Evolutionary conservation across 176 grass and related monocot genomes (phyloP), one percentile per base, ranked within the genome.

Genomic region (Aegilops speltoides): DNA sequence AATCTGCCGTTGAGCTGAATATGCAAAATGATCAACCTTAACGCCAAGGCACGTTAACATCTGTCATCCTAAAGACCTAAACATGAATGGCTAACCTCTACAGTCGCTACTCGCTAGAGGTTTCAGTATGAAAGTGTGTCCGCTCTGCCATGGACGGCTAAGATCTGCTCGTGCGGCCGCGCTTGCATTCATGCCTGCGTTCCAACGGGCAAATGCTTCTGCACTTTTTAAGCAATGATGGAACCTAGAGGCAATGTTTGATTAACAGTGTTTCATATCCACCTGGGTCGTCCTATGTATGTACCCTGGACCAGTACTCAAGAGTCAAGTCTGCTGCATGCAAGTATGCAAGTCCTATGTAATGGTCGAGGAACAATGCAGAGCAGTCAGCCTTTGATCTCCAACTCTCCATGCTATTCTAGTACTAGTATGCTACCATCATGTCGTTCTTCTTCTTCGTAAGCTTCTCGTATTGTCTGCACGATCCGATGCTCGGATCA

Each of bases 221-320:
- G 46, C 46, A 50, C 46, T 62, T 36, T 17, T 17, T 65, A 19
- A 45, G 64, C 16, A 29, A 43, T 38, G 32, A 86, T 62, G 48
- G 41, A 66, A 34, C 28, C 13, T 22, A 7, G 29, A 50, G 40
- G 31, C 54, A 50, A 13, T 80, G 78, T 75, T 37, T 6, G 36
- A 40, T 23, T 8, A 77, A 61, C 33, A 22, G 31, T 48, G 45
- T 48, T 48, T 48, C 0, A 15, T 48, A 48, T 48, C 45, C 45
- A 5, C 45, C 45, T 48, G 45, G 45, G 45, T 48, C 45, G 15
- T 48, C 45, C 45, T 48, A 46, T 4, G 45, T 46, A 48, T 48
- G 45, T 79, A 87, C 64, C 68, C 61, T 86, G 66, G 85, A 86
- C 91, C 68, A 67, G 23, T 68, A 32, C 73, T 65, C 40, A n/a